Evolutionary conservation across 1,284 basidiomycete species (phyloP), one percentile per base, ranked within the genome.

Genomic region (Sporisorium reilianum): DNA sequence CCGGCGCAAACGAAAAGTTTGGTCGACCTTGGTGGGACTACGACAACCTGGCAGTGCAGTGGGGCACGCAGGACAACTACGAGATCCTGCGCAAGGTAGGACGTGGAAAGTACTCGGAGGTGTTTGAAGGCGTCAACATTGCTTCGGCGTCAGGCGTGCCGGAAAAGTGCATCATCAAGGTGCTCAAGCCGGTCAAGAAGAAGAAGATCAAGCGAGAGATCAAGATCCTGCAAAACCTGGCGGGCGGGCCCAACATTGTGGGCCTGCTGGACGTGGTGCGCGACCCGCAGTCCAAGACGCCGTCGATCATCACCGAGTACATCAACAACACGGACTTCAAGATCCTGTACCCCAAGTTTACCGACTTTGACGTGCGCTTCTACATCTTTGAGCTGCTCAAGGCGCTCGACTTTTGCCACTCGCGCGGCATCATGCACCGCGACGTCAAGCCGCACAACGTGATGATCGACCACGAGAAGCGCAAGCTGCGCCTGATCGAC

Each of bases 121-220:
- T 98, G 54, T 99, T 99, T 81, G 95, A 98, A 86, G 96, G 95
- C 8, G 90, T 97, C 82, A 95, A 98, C 86, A 90, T 97, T 62
- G 90, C 93, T 34, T 66, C 77, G 12, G 92, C 92, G 69, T 93
- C 93, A 11, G 67, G 67, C 30, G 62, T 75, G n/a, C 75, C 81
- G 22, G 92, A 95, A 85, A 95, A 97, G 86, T 97, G 95, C 86
- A 95, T 98, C 86, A 95, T 98, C 88, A 98, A 99, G 86, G 95
- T 98, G 53, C 88, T 99, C 75, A 99, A 99, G 87, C 97, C 97
- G 0, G 96, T 99, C 53, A 98, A 99, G 89, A 98, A 98, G 90
- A 98, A 98, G 90, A 99, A 99, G 88, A 98, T 99, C 87, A 98
- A 98, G 88, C 90, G 96, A 72, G 96, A 99, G 87, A 97, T 99